phyloP scores from a whole-genome alignment of 2,329 filamentous ascomycete species.

The Lasiodiplodia sp. region DNA sequence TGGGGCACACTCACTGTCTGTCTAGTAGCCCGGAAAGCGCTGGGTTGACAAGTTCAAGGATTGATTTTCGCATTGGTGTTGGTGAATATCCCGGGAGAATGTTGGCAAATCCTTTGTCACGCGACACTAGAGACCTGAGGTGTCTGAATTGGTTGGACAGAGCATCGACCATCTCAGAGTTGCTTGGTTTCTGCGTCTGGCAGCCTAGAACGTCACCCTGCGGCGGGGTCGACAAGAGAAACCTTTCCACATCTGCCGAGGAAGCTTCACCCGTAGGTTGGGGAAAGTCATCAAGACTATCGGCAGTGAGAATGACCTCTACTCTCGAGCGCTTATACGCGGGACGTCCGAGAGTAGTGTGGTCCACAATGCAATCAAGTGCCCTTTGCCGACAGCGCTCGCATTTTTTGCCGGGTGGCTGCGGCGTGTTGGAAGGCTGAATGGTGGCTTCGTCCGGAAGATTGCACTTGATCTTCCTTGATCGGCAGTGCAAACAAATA shows the following conservation, averaged over 20 bases:
- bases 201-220: slow-evolving; percentile 16
- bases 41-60: neutral
- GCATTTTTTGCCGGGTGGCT: slow-evolving; percentile 30
- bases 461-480: slow-evolving; percentile 34
- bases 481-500: slow-evolving; percentile 33
- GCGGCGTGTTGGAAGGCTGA: slow-evolving; percentile 28
- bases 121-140: neutral
- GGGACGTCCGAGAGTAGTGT: slow-evolving; percentile 34
- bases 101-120: neutral
- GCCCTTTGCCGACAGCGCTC: slow-evolving; percentile 31
- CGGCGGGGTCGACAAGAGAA: neutral
- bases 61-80: neutral
- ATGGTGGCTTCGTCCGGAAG: slow-evolving; percentile 30
- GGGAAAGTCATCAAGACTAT: neutral
- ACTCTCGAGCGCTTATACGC: slow-evolving; percentile 24
- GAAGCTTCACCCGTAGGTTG: neutral
- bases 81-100: neutral
- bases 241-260: slow-evolving; percentile 1
- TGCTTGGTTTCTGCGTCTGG: neutral
- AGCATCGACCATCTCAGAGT: neutral
- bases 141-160: neutral
- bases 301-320: neutral
- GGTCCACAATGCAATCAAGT: slow-evolving; percentile 33
- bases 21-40: neutral
- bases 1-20: neutral